Base-by-base conservation (phyloP, 2,329 filamentous ascomycete genomes). In the Scedosporium dehoogii region DNA sequence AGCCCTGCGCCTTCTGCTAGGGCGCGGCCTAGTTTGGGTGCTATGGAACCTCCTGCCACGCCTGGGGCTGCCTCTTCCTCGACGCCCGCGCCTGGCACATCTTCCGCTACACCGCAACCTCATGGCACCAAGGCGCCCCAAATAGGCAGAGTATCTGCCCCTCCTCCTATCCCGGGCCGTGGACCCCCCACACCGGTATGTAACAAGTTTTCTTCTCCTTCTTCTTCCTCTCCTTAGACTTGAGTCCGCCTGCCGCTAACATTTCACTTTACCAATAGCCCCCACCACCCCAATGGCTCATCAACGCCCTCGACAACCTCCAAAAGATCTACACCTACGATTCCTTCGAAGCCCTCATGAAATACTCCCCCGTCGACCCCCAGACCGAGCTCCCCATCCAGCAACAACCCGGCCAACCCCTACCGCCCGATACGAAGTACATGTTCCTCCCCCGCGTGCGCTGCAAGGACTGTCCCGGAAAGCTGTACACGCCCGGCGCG, bases 381-480 rank as follows among this genome's bases (percentile, higher is more conserved):
- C 79, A 83, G 58, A 92, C 89, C 2, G 85, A 88, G 64, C 76
- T 83, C 21, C 84, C 86, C 23, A 81, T 89, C 59, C 78, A 85
- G 42, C 80, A 73, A 64, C 73, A 70, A 27, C 66, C 69, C 10
- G 80, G 79, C 44, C 78, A 82, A 55, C 78, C 80, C 16, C 76
- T 82, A 7, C 87, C 82, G 61, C 78, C 81, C 64, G 84, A 88
- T 65, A 79, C 91, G 65, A 90, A 88, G 69, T 91, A 88, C 68
- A 89, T 90, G 75, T 97, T 89, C 75, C 80, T 96, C 59, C 94
- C 94, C 7, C 83, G 94, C 59, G 97, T 99, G 66, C 84, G 91
- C 63, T 99, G 94, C 73, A 85, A 88, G 57, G 94, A 99, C 73
- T 97, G 94, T 72, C 91, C 91, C 0, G 91, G 91, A 33, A 97